Base-by-base conservation (phyloP, 2,329 filamentous ascomycete species). In the Graphium sp. region DNA sequence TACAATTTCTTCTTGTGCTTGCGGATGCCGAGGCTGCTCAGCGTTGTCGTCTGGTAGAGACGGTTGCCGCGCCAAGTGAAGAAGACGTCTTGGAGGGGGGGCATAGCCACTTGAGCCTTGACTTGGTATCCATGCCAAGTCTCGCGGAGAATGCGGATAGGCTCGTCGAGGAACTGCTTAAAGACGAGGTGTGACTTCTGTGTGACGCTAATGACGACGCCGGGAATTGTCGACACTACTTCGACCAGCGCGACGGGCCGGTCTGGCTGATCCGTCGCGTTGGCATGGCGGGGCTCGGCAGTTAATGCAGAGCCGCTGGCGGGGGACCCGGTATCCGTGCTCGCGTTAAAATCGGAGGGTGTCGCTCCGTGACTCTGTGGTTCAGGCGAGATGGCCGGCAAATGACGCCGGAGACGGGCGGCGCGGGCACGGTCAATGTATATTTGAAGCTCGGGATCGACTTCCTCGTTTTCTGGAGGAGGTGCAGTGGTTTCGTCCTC, bases 21-120 rank as follows among this genome's bases (percentile, higher is more conserved):
- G 7, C 52, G 44, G 25, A 89, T 63, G 6, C 74, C 73, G 6
- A 92, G 53, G 26, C 66, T 73, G 30, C 62, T 60, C 33, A 81
- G 74, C 2, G 76, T 85, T 5, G 79, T 81, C n/a, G 67, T 65
- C 37, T 79, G 70, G 45, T 78, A 93, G 4, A 93, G 52, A 34
- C 70, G 68, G 33, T 68, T 69, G 16, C 69, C 65, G 36, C 74
- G 74, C 75, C 81, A 93, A 0, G 81, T 89, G 31, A 95, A 62
- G 40, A 89, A 77, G 12, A 91, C 55, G 1, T 58, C 54, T 5
- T 62, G 52, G 3, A 63, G 55, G 3, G 47, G 38, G 3, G 48
- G 37, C 6, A 60, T 40, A 7, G 39, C 19, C 5, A 48, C 28
- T 2, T 47, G 45, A 3, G 55, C 49, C 55, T 48, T 62, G 2